phyloP scores from a whole-genome alignment of 2,329 filamentous ascomycete species.

The Trichoderma arundinaceum region DNA sequence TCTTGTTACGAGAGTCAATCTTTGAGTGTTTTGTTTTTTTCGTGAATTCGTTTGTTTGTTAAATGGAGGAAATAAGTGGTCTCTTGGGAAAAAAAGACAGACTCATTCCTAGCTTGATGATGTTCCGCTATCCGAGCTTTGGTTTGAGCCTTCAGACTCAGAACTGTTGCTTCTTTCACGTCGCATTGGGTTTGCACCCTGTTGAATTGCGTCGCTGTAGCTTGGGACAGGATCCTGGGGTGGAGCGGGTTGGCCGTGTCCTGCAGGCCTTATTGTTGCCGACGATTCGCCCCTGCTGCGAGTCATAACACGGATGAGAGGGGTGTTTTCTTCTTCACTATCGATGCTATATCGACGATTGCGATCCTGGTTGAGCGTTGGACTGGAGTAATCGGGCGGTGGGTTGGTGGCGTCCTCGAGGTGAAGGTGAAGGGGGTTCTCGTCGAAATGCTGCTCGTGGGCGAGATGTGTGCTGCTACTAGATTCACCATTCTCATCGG shows the following conservation, averaged over 20 bases:
- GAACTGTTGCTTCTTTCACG: constrained; percentile 38
- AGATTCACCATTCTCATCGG: constrained; percentile 72
- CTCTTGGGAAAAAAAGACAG: not conserved
- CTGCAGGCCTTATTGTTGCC: constrained; percentile 44
- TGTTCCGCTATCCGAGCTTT: constrained; percentile 21
- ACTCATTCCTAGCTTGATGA: constrained; percentile 20
- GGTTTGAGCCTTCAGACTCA: constrained; percentile 34
- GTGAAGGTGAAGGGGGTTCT: constrained; percentile 48
- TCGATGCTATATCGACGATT: constrained; percentile 63
- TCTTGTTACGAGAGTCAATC: not conserved
- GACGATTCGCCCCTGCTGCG: constrained; percentile 59
- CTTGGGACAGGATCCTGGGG: constrained; percentile 69
- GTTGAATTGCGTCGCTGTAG: constrained; percentile 75
- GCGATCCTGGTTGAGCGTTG: constrained; percentile 59
- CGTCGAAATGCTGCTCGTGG: constrained; percentile 41
- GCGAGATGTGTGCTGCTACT: constrained; percentile 41
- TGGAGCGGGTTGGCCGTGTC: constrained; percentile 33
- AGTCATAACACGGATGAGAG: constrained; percentile 57
- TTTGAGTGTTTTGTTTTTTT: constrained; percentile 10
- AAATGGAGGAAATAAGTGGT: not conserved
- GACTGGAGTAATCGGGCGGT: constrained; percentile 75
- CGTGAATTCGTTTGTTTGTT: constrained; percentile 19
- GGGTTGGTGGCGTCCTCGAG: constrained; percentile 64
- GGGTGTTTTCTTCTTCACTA: constrained; percentile 59
- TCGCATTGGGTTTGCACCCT: constrained; percentile 47